Conservation (phyloP, 2,329 filamentous ascomycete species). For the Claviceps sp. region DNA sequence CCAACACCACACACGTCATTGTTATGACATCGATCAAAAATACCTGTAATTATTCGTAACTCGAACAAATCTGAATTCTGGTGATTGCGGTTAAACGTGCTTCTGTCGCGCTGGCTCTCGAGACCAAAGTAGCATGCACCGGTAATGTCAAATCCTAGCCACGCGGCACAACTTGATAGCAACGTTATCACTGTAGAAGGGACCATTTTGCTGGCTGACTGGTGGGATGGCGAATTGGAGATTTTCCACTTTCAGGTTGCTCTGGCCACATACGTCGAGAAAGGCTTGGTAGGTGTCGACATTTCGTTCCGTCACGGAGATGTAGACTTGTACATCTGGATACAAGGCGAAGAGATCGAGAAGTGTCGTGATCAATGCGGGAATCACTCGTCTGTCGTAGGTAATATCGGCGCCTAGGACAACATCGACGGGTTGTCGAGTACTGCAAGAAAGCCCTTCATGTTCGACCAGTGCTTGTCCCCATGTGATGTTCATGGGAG, state of each 20-base stretch:
- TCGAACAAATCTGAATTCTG: neutral
- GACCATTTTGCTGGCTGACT: constrained; percentile 37
- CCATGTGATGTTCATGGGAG: constrained; percentile 48
- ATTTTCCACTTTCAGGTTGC: constrained; percentile 27
- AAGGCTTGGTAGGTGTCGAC: constrained; percentile 54
- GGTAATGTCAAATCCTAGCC: constrained; percentile 7
- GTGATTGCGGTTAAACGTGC: neutral
- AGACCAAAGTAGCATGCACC: neutral
- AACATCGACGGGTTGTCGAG: constrained; percentile 39
- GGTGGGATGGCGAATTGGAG: constrained; percentile 28
- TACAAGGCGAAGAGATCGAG: constrained; percentile 46
- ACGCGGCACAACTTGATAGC: constrained; percentile 40
- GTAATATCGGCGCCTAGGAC: constrained; percentile 68
- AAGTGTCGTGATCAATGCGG: constrained; percentile 51
- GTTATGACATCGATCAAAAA: neutral
- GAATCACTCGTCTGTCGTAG: constrained; percentile 54
- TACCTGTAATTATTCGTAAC: neutral
- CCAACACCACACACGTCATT: neutral
- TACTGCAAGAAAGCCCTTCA: constrained; percentile 41
- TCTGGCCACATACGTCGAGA: constrained; percentile 40
- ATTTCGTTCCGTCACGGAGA: constrained; percentile 61
- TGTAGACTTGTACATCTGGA: constrained; percentile 43
- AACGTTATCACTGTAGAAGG: constrained; percentile 49
- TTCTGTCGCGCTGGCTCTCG: neutral
- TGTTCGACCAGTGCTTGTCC: constrained; percentile 45